Conservation (phyloP, 768 basidiomycete genomes). For the Boletellus ananiceps region DNA sequence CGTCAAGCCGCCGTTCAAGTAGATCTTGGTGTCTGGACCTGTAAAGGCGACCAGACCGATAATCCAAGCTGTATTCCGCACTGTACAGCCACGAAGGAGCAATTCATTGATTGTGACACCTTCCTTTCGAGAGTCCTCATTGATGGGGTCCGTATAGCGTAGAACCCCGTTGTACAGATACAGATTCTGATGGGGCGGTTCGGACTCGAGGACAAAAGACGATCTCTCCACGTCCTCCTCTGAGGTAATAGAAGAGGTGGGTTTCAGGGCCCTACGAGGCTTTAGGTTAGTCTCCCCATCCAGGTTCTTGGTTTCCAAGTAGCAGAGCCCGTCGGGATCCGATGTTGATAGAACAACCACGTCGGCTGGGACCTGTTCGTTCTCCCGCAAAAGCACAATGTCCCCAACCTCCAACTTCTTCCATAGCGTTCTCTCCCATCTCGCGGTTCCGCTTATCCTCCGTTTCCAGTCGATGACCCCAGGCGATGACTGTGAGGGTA, state of each 20-base stretch:
- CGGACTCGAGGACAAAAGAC: slow-evolving; percentile 85
- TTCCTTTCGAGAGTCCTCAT: slow-evolving; percentile 54
- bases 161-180: slow-evolving; percentile 88
- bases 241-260: slow-evolving; percentile 67
- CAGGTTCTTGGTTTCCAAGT: slow-evolving; percentile 95
- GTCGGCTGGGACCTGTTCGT: slow-evolving; percentile 96
- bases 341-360: slow-evolving; percentile 90
- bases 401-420: slow-evolving; percentile 99
- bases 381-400: slow-evolving; percentile 81
- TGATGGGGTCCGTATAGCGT: slow-evolving; percentile 56
- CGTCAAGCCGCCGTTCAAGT: slow-evolving; percentile 87
- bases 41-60: slow-evolving; percentile 94
- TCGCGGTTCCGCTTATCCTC: slow-evolving; percentile 62
- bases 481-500: slow-evolving; percentile 49
- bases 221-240: slow-evolving; percentile 91
- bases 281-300: slow-evolving; percentile 98
- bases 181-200: slow-evolving; percentile 90
- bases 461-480: slow-evolving; percentile 84
- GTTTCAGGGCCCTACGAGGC: slow-evolving; percentile 69
- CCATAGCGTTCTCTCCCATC: slow-evolving; percentile 96
- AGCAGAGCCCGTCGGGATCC: slow-evolving; percentile 88
- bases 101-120: slow-evolving; percentile 88
- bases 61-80: slow-evolving; percentile 89
- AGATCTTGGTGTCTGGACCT: slow-evolving; percentile 88
- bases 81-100: slow-evolving; percentile 82